These are phyloP conservation scores for Clitoria ternatea DNA, from an alignment of 306 rosid species.

Conservation along the genomic window DNA sequence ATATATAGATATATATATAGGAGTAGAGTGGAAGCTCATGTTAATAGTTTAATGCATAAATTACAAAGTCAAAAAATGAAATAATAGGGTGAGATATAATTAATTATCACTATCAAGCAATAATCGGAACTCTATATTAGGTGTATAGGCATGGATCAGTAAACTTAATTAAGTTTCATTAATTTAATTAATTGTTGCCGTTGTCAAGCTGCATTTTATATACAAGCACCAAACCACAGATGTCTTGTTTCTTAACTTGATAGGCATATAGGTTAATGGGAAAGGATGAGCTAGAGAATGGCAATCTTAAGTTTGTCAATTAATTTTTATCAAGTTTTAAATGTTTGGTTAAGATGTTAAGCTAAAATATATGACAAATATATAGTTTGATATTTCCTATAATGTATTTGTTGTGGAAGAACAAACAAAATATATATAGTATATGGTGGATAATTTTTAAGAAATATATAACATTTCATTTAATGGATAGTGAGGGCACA, in stretches of 20 bases:
- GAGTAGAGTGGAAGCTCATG: not conserved
- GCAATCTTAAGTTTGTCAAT: not conserved
- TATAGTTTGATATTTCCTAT: too few species aligned
- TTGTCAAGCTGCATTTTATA: constrained; percentile 1
- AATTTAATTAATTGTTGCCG: not conserved
- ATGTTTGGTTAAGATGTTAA: too few species aligned
- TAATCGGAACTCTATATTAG: not conserved
- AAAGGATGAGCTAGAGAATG: not conserved
- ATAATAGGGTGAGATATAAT: not conserved
- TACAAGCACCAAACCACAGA: not conserved
- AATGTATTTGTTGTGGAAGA: too few species aligned
- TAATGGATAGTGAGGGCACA: constrained; percentile 31
- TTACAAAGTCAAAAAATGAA: constrained; percentile 16
- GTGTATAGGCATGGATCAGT: not conserved
- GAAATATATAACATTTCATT: too few species aligned
- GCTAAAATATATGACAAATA: too few species aligned
- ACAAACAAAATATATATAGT: too few species aligned
- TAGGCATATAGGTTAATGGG: not conserved
- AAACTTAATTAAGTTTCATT: not conserved
- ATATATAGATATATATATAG: not conserved
- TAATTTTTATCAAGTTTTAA: not conserved
- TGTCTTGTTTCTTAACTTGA: not conserved
- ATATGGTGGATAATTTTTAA: too few species aligned
- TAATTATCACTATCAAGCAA: too few species aligned
- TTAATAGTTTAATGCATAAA: constrained; percentile 1